Evolutionary conservation across 108 stramenopile species (phyloP), one percentile per base, ranked within the genome.

Genomic region (Schizochytrium sp.): DNA sequence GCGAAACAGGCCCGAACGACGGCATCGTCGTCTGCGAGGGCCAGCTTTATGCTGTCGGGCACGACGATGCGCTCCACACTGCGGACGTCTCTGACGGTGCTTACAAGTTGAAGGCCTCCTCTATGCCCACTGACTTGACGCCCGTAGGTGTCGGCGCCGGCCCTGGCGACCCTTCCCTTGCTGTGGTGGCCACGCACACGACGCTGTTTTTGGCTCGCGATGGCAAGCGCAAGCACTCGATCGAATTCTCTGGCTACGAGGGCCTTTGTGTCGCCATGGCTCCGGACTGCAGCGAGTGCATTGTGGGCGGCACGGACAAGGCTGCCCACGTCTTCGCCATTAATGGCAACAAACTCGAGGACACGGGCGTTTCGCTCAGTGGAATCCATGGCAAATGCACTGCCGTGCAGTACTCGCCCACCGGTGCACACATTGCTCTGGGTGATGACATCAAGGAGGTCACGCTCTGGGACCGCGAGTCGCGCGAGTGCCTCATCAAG

Each of bases 391-490:
- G 76, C 45, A n/a, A 21, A 3, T 47, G 45, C 12, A 12, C 23
- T 10, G 45, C 76, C 1, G 51, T 23, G 12, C 48, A 23, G 45
- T 83, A 83, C 5, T 83, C 76, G 48, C 76, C 76, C 28, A 53
- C 45, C 43, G 76, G 76, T 12, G 2, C 23, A 16, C 63, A 69
- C 63, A 83, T 83, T 34, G 76, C 76, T 12, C 48, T 83, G 14
- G 76, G 76, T 12, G 76, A 83, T 23, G 45, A 47, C 18, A 3
- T 83, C 51, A 83, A 83, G 76, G 76, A 83, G 51, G 51, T 83
- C 76, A 83, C 76, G 19, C 76, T 83, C 4, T 83, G 76, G 76
- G 76, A 83, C 76, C 76, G 76, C 45, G 45, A 21, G 45, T 53
- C 76, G 43, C 76, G 51, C 48, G 76, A 83, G 51, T 83, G 76